Base-by-base conservation (phyloP, 2,329 filamentous ascomycete species). In the Sclerotinia borealis region DNA sequence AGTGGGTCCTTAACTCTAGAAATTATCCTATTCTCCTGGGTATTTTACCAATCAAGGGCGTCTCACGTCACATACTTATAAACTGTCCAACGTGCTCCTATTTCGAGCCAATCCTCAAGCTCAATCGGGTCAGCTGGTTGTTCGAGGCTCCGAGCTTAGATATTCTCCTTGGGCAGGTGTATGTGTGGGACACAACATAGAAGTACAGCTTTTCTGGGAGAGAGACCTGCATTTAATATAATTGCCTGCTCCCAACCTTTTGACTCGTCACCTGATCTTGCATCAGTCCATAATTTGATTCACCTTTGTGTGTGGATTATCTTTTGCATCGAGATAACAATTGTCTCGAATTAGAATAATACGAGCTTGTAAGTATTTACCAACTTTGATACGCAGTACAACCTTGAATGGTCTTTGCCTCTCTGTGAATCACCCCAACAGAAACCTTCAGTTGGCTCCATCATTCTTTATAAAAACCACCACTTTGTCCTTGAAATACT, bases 51-150 rank as follows among this genome's bases (percentile, higher is more conserved):
- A 62, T 62, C 60, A 58, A 45, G 27, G 34, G 34, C 43, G 54
- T 58, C 60, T 62, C 60, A 62, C 60, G 60, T 62, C 60, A 62
- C 60, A 62, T 62, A 58, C 31, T 47, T 48, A 45, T 39, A 62
- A 58, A 58, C 19, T 58, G 60, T 58, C 60, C 22, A 63, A 63
- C 60, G 60, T 58, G 34, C 43, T 63, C 60, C 51, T 50, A 13
- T 22, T 29, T 41, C 37, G 41, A 63, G 37, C 51, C 51, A 58
- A 49, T 63, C 51, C 51, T 45, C 31, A 56, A 48, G 25, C 41
- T 56, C 54, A 37, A 63, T 49, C 43, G 43, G 51, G 51, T 63
- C 60, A 63, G 60, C 60, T 54, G 60, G 43, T 48, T 34, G 54
- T 45, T 61, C 60, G 43, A 63, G 41, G 19, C 34, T 56, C 60